Conservation (phyloP, 2,329 filamentous ascomycete genomes). For the Diplocarpon rosae region DNA sequence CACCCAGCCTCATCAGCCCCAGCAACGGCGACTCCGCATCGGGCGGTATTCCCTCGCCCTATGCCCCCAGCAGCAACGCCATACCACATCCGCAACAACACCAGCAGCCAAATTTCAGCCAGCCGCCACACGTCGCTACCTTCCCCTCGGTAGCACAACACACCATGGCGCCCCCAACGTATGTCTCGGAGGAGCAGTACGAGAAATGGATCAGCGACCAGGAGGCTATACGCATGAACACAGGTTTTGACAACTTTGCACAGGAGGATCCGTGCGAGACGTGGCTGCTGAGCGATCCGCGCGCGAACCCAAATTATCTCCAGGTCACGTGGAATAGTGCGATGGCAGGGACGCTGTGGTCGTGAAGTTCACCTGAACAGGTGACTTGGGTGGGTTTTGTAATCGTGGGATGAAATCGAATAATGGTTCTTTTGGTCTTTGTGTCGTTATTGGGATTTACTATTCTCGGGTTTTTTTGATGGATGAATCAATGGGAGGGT, state of each 20-base stretch:
- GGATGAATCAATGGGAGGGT: too few relatives aligned
- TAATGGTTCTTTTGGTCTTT: too few relatives aligned
- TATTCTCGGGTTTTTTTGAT: too few relatives aligned
- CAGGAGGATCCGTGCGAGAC: slow-evolving; percentile 5
- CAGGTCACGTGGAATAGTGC: slow-evolving; percentile 1
- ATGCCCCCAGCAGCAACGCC: slow-evolving; percentile 8
- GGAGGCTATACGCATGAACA: slow-evolving; percentile 13
- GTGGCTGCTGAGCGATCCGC: not conserved
- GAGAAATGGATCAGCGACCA: slow-evolving; percentile 11
- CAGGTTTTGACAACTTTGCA: slow-evolving; percentile 14
- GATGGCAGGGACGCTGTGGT: not conserved
- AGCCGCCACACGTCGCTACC: not conserved
- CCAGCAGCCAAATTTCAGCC: not conserved
- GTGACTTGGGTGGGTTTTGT: too few relatives aligned
- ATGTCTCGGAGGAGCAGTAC: slow-evolving; percentile 2
- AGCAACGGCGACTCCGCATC: slow-evolving; percentile 21
- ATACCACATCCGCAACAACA: slow-evolving; percentile 7
- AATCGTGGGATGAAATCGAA: too few relatives aligned
- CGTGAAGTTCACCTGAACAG: too few relatives aligned
- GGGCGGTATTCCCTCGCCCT: slow-evolving; percentile 20
- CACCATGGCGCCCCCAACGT: slow-evolving; percentile 1
- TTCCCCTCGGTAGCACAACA: not conserved
- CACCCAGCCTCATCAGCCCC: slow-evolving; percentile 19
- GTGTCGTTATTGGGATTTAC: too few relatives aligned
- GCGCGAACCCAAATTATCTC: slow-evolving; percentile 1